Conservation (phyloP, 306 rosid species). For the Hippophae gyantsensis region DNA sequence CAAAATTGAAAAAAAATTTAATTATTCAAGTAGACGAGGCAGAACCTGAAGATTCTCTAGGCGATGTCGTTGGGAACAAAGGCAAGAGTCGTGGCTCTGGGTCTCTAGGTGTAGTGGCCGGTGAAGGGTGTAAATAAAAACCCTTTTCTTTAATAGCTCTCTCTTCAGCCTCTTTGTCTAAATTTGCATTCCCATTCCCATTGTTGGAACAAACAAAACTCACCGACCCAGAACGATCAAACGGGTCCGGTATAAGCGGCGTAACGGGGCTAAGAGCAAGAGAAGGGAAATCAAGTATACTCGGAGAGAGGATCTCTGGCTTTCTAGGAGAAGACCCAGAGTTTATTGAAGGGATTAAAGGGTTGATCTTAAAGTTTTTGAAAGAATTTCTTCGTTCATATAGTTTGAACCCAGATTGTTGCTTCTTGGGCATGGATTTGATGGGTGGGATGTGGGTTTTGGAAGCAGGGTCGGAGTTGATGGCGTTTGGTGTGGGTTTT, state of each 20-base stretch:
- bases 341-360: conserved; percentile 32
- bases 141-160: conserved; percentile 81
- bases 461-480: conserved; percentile 22
- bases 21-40: conserved; percentile 34
- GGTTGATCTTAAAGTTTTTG: conserved; percentile 59
- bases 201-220: conserved; percentile 12
- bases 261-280: conserved; percentile 82
- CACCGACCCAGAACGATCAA: conserved; percentile 42
- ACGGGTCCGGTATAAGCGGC: conserved; percentile 77
- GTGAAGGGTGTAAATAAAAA: conserved; percentile 74
- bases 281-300: conserved; percentile 79
- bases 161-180: conserved; percentile 54
- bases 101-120: conserved; percentile 62
- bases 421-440: conserved; percentile 50
- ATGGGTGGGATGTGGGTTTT: conserved; percentile 57
- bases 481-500: conserved; percentile 11
- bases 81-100: conserved; percentile 67
- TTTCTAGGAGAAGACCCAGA: conserved; percentile 54
- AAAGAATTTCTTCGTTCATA: conserved; percentile 74
- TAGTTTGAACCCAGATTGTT: conserved; percentile 62
- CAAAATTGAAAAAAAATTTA: conserved; percentile 5
- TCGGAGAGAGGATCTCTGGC: conserved; percentile 76
- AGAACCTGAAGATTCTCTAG: conserved; percentile 62
- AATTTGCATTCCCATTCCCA: conserved; percentile 13
- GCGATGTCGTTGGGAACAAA: conserved; percentile 79